A percentile compares a stretch with the other conserved stretches of the same genome.
Evolutionary conservation across 2,329 filamentous ascomycete genomes (phyloP).

Genomic region (Onygenales sp.): DNA sequence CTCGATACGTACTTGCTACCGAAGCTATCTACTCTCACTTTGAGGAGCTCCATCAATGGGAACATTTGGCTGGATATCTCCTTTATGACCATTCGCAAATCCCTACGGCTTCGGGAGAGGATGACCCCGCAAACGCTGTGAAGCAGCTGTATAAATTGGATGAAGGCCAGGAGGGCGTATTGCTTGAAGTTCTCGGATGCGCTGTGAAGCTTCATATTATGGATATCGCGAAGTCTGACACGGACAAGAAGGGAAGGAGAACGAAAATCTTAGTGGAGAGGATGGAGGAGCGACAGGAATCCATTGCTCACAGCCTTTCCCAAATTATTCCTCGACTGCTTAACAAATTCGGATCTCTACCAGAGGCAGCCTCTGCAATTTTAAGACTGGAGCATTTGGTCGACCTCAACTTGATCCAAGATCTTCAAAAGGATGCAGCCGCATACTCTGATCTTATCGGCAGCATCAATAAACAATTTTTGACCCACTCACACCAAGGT

Average conservation of each 20-base stretch:
- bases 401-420: constrained; percentile 78
- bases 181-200: constrained; percentile 79
- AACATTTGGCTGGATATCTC: constrained; percentile 78
- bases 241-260: constrained; percentile 46
- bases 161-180: constrained; percentile 68
- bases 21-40: constrained; percentile 79
- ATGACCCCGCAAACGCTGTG: constrained; percentile 53
- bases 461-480: constrained; percentile 89
- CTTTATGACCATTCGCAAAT: constrained; percentile 78
- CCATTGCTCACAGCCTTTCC: constrained; percentile 65
- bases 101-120: constrained; percentile 42
- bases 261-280: constrained; percentile 54
- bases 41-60: constrained; percentile 75
- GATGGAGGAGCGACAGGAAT: constrained; percentile 59
- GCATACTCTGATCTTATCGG: constrained; percentile 74
- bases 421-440: constrained; percentile 75
- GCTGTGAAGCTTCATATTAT: constrained; percentile 66
- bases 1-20: constrained; percentile 74
- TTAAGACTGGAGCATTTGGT: constrained; percentile 78
- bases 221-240: constrained; percentile 53
- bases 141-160: constrained; percentile 64
- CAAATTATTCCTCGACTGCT: constrained; percentile 72
- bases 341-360: constrained; percentile 86
- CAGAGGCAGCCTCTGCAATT: constrained; percentile 76
- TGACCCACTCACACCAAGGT: constrained; percentile 76